phyloP scores from a whole-genome alignment of 176 grass and related monocot genomes.

The Oryza rufipogon region DNA sequence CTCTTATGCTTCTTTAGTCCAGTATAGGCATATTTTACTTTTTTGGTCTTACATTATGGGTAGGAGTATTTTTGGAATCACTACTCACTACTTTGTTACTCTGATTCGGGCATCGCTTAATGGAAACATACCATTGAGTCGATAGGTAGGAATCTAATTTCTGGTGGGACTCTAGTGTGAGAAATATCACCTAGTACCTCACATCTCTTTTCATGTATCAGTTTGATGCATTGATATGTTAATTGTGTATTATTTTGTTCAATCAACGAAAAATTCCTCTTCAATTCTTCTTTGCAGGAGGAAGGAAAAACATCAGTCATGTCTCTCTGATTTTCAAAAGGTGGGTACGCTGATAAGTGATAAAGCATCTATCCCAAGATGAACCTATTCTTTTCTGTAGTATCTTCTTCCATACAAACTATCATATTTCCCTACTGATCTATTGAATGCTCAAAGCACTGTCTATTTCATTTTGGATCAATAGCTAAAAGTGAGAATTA shows the following conservation, averaged over 20 bases:
- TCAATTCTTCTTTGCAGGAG: conserved; percentile 46
- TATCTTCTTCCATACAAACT: conserved; percentile 14
- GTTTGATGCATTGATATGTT: conserved; percentile 7
- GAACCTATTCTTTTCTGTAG: neutral
- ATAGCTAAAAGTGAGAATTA: neutral
- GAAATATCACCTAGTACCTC: conserved; percentile 11
- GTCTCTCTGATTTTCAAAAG: conserved; percentile 38
- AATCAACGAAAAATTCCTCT: neutral
- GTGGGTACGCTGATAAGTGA: conserved; percentile 39
- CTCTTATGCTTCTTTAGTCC: neutral
- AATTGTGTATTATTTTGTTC: neutral
- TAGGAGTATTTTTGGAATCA: neutral
- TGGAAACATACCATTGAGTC: neutral
- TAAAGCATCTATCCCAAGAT: neutral
- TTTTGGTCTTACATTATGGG: neutral
- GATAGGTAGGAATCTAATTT: conserved; percentile 6
- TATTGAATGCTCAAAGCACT: neutral
- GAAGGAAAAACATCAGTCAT: conserved; percentile 35
- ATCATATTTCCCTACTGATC: conserved; percentile 6
- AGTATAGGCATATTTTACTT: neutral
- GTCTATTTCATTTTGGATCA: neutral
- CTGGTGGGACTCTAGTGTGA: neutral
- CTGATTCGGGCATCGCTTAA: neutral
- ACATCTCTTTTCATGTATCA: neutral
- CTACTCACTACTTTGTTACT: conserved; percentile 18